These are phyloP conservation scores for Dendrostoma leiphaemia DNA, from an alignment of 2,329 filamentous ascomycete species.

Conservation along the genomic window DNA sequence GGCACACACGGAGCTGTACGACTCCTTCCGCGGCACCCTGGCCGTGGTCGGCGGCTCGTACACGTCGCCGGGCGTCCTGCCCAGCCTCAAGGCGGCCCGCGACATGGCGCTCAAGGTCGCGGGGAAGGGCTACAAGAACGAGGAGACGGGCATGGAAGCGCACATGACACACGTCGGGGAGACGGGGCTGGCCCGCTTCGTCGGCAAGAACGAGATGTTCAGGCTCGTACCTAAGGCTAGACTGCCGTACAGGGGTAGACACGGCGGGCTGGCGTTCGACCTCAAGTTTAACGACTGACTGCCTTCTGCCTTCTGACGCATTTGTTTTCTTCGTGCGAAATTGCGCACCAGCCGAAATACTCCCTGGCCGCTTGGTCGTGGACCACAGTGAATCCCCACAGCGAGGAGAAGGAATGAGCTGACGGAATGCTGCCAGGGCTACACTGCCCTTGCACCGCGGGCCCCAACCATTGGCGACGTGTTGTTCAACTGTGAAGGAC, in stretches of 20 bases:
- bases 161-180: slow-evolving; percentile 25
- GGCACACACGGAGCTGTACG: slow-evolving; percentile 53
- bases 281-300: too few species aligned
- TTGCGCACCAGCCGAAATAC: too few species aligned
- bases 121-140: slow-evolving; percentile 14
- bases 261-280: too few species aligned
- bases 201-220: slow-evolving; percentile 13
- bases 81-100: slow-evolving; percentile 48
- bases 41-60: slow-evolving; percentile 61
- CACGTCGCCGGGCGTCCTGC: slow-evolving; percentile 49
- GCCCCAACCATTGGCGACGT: too few species aligned
- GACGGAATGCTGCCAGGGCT: too few species aligned
- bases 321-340: too few species aligned
- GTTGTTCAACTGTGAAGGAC: too few species aligned
- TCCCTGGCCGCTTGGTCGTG: too few species aligned
- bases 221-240: neutral
- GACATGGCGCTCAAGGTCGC: slow-evolving; percentile 41
- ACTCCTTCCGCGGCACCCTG: slow-evolving; percentile 60
- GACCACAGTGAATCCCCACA: too few species aligned
- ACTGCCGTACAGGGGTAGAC: slow-evolving; percentile 11
- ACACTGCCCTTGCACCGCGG: too few species aligned
- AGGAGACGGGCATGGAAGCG: neutral
- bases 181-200: slow-evolving; percentile 33
- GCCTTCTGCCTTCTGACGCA: too few species aligned
- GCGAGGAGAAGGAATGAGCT: too few species aligned